Percentiles rank a stretch among this genome's conserved stretches.
These are phyloP conservation scores for Leptographium flavum DNA, from an alignment of 2,329 filamentous ascomycete species.

Conservation along the genomic window DNA sequence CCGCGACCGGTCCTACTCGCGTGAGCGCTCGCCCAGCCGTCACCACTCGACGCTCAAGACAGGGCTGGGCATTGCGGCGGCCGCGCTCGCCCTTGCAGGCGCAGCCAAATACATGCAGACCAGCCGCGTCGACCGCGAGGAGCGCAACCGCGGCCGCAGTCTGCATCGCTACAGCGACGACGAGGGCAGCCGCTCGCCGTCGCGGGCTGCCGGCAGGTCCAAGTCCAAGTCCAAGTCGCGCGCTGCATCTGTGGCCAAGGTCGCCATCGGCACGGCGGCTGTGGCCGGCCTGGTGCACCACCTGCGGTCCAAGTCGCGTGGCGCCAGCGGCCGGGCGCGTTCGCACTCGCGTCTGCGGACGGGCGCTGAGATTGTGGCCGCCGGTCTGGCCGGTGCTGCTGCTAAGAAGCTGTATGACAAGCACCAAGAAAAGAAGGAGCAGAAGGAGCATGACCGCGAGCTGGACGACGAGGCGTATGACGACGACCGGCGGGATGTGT, in stretches of 20 bases:
- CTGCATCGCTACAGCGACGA: slow-evolving; percentile 28
- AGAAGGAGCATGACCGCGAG: slow-evolving; percentile 19
- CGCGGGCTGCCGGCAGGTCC: slow-evolving; percentile 21
- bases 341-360: slow-evolving; percentile 34
- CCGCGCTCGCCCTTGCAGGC: slow-evolving; percentile 49
- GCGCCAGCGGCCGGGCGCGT: slow-evolving; percentile 19
- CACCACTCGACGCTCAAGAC: slow-evolving; percentile 41
- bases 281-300: slow-evolving; percentile 45
- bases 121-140: slow-evolving; percentile 45
- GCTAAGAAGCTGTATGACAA: slow-evolving; percentile 48
- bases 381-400: slow-evolving; percentile 44
- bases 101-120: slow-evolving; percentile 49
- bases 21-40: slow-evolving; percentile 22
- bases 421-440: slow-evolving; percentile 45
- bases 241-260: slow-evolving; percentile 39
- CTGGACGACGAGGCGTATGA: slow-evolving; percentile 15
- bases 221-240: slow-evolving; percentile 23
- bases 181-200: slow-evolving; percentile 20
- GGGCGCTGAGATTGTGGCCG: slow-evolving; percentile 46
- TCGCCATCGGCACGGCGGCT: slow-evolving; percentile 41
- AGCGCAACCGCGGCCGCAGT: slow-evolving; percentile 40
- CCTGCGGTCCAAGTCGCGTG: slow-evolving; percentile 37
- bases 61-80: slow-evolving; percentile 47
- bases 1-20: slow-evolving; percentile 13
- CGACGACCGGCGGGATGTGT: slow-evolving; percentile 20